Percentiles rank a stretch among this genome's conserved stretches.
Evolutionary conservation across 179 eudicot genomes (phyloP).

Genomic region (Sideroxylon spinosum): DNA sequence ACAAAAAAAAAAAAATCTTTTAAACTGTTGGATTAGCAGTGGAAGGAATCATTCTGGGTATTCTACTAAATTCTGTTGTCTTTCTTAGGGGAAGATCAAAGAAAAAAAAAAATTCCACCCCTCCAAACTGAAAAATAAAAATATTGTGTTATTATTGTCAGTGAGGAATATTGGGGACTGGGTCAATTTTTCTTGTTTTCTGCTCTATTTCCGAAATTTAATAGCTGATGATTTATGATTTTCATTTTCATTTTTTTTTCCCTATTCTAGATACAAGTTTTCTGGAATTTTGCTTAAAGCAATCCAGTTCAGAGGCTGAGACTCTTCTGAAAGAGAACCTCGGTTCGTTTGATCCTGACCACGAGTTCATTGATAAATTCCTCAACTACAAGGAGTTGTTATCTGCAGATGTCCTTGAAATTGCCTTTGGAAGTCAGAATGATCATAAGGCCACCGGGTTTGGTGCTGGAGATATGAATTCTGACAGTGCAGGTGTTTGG

Average conservation of each 20-base stretch:
- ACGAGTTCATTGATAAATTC: constrained; percentile 84
- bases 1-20: too few species aligned
- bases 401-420: constrained; percentile 69
- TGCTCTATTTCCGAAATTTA: too few species aligned
- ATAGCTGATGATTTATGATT: not conserved
- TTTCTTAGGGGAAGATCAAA: too few species aligned
- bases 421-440: constrained; percentile 73
- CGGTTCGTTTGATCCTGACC: constrained; percentile 71
- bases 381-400: constrained; percentile 84
- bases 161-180: too few species aligned
- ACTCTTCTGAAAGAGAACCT: constrained; percentile 72
- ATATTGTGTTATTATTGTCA: too few species aligned
- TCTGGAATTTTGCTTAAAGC: constrained; percentile 83
- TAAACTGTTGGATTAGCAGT: too few species aligned
- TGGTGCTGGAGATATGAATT: constrained; percentile 50
- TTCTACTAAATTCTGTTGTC: too few species aligned
- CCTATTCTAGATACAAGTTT: constrained; percentile 71
- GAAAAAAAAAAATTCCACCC: not conserved
- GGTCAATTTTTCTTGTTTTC: too few species aligned
- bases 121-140: not conserved
- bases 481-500: constrained; percentile 30
- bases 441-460: constrained; percentile 42
- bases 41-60: too few species aligned
- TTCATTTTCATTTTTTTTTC: not conserved
- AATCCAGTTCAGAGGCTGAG: constrained; percentile 89